phyloP scores from a whole-genome alignment of 2,329 filamentous ascomycete species.

The Beauveria sp. region DNA sequence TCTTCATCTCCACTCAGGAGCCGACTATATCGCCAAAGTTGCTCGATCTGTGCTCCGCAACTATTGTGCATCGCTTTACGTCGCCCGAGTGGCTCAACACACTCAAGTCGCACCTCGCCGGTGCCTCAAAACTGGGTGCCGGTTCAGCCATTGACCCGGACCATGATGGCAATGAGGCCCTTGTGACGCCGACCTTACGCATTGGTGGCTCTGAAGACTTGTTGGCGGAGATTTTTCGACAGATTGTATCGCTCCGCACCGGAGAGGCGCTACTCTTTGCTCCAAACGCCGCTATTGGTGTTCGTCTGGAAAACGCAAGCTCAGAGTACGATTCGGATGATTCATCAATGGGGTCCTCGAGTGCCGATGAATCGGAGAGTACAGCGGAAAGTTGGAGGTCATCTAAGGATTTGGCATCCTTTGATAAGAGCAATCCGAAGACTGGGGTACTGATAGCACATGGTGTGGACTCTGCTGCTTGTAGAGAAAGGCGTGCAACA shows the following conservation, averaged over 20 bases:
- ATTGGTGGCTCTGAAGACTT: background rate
- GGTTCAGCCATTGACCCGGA: background rate
- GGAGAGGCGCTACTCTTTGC: constrained; percentile 41
- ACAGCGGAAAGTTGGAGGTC: background rate
- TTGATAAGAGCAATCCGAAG: background rate
- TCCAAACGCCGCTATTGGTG: constrained; percentile 32
- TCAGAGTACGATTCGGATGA: background rate
- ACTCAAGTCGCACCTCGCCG: constrained; percentile 33
- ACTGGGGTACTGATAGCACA: background rate
- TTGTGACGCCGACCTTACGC: background rate
- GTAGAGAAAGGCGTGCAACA: background rate
- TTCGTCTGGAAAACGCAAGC: constrained; percentile 15
- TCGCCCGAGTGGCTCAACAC: constrained; percentile 52
- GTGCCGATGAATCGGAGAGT: background rate
- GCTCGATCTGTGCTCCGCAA: constrained; percentile 59
- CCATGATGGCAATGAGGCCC: background rate
- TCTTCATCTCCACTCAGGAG: constrained; percentile 67
- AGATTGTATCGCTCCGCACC: constrained; percentile 34
- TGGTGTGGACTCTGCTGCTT: background rate
- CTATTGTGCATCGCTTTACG: constrained; percentile 61
- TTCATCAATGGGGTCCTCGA: background rate
- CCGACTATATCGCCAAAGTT: constrained; percentile 59
- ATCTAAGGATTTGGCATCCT: background rate
- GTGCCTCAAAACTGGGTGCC: constrained; percentile 5
- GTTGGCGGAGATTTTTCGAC: constrained; percentile 28